A percentile compares a stretch with the other conserved stretches of the same genome.
Conservation (phyloP, 148 eudicot genomes). For the Cornus kousa region DNA sequence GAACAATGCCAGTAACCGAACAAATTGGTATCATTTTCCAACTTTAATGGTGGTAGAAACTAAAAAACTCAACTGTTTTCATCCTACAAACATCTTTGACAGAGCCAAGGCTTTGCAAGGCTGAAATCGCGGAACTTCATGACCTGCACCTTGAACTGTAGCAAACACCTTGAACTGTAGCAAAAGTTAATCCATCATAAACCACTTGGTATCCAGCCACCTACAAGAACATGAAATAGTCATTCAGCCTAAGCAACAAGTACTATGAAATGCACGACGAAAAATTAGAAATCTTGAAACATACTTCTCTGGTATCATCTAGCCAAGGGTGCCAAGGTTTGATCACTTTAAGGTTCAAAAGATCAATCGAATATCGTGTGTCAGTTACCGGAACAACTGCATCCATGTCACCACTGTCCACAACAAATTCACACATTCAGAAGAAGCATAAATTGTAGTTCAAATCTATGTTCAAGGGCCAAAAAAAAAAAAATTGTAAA, state of each 20-base stretch:
- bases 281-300: background rate
- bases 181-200: conserved; percentile 27
- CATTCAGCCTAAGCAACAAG: background rate
- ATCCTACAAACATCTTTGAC: conserved; percentile 17
- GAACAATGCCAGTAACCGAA: background rate
- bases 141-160: conserved; percentile 32
- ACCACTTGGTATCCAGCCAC: conserved; percentile 13
- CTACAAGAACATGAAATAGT: too few species aligned
- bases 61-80: background rate
- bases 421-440: conserved; percentile 1
- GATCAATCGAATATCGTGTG: conserved; percentile 29
- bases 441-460: background rate
- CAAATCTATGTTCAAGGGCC: too few species aligned
- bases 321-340: conserved; percentile 32
- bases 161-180: conserved; percentile 26
- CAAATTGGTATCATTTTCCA: background rate
- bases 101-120: conserved; percentile 23
- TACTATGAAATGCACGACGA: background rate
- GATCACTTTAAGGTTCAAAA: conserved; percentile 24
- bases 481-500: too few species aligned
- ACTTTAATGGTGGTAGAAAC: background rate
- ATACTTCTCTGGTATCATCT: conserved; percentile 21
- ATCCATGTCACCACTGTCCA: conserved; percentile 33
- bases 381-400: conserved; percentile 35
- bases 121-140: conserved; percentile 26